These are phyloP conservation scores for Alternaria longipes DNA, from an alignment of 2,329 filamentous ascomycete genomes.

Conservation along the genomic window DNA sequence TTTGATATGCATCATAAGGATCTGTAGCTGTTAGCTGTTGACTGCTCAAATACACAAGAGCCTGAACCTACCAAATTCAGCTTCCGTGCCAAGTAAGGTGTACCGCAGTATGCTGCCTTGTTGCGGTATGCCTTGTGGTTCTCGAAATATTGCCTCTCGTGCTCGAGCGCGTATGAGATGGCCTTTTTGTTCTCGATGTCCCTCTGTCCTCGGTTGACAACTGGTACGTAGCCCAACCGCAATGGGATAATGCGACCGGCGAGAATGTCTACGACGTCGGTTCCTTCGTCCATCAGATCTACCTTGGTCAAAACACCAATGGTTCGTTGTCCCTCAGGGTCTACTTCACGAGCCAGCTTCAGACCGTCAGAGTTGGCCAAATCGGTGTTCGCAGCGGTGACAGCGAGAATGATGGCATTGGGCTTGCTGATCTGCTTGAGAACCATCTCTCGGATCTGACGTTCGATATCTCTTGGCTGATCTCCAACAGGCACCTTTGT, in stretches of 20 bases:
- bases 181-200: conserved; percentile 99
- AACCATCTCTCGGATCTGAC: conserved; percentile 97
- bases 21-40: conserved; percentile 59
- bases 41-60: not conserved
- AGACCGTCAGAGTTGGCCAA: conserved; percentile 97
- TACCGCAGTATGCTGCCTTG: conserved; percentile 98
- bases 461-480: conserved; percentile 95
- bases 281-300: conserved; percentile 98
- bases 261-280: conserved; percentile 97
- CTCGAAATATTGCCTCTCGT: conserved; percentile 97
- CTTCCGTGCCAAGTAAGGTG: conserved; percentile 94
- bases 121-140: conserved; percentile 98
- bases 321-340: conserved; percentile 95
- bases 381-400: conserved; percentile 96
- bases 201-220: conserved; percentile 96
- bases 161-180: conserved; percentile 88
- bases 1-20: conserved; percentile 99
- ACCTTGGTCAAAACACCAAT: conserved; percentile 99
- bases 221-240: conserved; percentile 92
- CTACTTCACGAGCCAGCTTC: conserved; percentile 95
- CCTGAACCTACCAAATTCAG: conserved; percentile 75
- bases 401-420: conserved; percentile 96
- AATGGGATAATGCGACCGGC: conserved; percentile 97
- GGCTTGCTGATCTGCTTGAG: conserved; percentile 98
- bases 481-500: conserved; percentile 97